Evolutionary conservation across 345 rosid genomes (phyloP).

Genomic region (Balakata baccata): DNA sequence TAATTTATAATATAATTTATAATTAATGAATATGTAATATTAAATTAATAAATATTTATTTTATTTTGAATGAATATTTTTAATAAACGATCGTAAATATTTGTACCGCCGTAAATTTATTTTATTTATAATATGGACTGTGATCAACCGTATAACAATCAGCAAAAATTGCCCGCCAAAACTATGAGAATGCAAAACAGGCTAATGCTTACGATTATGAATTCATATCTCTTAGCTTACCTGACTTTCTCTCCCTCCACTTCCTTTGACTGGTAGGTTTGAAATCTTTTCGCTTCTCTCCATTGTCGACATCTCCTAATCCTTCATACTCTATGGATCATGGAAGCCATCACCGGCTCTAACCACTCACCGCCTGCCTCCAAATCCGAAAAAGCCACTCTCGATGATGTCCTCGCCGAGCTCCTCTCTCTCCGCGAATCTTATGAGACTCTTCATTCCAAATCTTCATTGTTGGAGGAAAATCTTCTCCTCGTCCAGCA

Average conservation of each 20-base stretch:
- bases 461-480: slow-evolving; percentile 37
- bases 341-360: slow-evolving; percentile 39
- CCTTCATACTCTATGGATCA: slow-evolving; percentile 31
- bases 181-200: too few relatives aligned
- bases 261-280: slow-evolving; percentile 45
- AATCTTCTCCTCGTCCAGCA: slow-evolving; percentile 22
- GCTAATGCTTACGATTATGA: too few relatives aligned
- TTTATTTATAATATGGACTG: too few relatives aligned
- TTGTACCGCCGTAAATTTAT: too few relatives aligned
- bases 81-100: too few relatives aligned
- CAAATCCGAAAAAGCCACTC: slow-evolving; percentile 23
- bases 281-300: background rate
- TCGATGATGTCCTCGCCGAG: slow-evolving; percentile 32
- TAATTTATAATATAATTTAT: too few relatives aligned
- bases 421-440: slow-evolving; percentile 39
- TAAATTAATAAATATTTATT: too few relatives aligned
- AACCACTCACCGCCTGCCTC: slow-evolving; percentile 17
- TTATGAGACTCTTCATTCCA: slow-evolving; percentile 27
- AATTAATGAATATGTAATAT: too few relatives aligned
- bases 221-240: background rate
- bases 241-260: slow-evolving; percentile 19
- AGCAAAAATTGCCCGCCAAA: too few relatives aligned
- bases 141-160: too few relatives aligned
- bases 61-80: too few relatives aligned
- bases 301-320: background rate